phyloP scores from a whole-genome alignment of 2,329 filamentous ascomycete genomes.

The Xylariaceae sp. region DNA sequence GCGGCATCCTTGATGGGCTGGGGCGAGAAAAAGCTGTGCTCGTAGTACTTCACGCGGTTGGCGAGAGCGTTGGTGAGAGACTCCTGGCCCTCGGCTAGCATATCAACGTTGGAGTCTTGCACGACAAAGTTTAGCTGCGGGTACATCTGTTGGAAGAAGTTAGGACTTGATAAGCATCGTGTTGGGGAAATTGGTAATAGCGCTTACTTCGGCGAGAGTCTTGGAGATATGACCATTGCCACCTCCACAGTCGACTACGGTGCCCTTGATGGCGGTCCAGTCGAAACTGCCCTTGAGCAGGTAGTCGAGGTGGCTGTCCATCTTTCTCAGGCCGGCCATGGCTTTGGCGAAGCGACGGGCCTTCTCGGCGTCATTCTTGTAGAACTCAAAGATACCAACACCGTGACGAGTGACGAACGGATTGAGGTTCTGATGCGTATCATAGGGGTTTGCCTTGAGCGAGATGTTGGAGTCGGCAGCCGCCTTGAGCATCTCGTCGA shows the following conservation, averaged over 20 bases:
- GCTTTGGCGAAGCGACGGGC: constrained; percentile 15
- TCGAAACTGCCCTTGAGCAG: constrained; percentile 11
- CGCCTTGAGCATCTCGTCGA: constrained; percentile 30
- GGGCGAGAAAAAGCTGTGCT: constrained; percentile 27
- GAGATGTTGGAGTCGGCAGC: constrained; percentile 12
- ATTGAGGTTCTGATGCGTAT: constrained; percentile 17
- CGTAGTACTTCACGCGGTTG: constrained; percentile 19
- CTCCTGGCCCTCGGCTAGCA: constrained; percentile 21
- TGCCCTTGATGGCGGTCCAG: constrained; percentile 12
- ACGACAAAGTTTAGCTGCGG: constrained; percentile 22
- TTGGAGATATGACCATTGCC: constrained; percentile 20
- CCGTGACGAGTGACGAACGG: constrained; percentile 22
- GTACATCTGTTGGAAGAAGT: not conserved
- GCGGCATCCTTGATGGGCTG: constrained; percentile 21
- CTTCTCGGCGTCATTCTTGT: not conserved
- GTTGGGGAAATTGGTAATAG: not conserved
- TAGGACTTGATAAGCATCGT: not conserved
- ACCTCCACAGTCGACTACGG: constrained; percentile 19
- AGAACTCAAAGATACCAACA: constrained; percentile 17
- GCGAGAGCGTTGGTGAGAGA: constrained; percentile 8
- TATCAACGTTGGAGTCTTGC: constrained; percentile 21
- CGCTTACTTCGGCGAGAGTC: constrained; percentile 10
- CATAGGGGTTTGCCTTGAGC: constrained; percentile 21
- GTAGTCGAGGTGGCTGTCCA: not conserved
- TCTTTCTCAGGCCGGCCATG: constrained; percentile 15